A percentile compares a stretch with the other conserved stretches of the same genome.
Evolutionary conservation across 1,284 basidiomycete genomes (phyloP).

Genomic region (Vanrija humicola): DNA sequence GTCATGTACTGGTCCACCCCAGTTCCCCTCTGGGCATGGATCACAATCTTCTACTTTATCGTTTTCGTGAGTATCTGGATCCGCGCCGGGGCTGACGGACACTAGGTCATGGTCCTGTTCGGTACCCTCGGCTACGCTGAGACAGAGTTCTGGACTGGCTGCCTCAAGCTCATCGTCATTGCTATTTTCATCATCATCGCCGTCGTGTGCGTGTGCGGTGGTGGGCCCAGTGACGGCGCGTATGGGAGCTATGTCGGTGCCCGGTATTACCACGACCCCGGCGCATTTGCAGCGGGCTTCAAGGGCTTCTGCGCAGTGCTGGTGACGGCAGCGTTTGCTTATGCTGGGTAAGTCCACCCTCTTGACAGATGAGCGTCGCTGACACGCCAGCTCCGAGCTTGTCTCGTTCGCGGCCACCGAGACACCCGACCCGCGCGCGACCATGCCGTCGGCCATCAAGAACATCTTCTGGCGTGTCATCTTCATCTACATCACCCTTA

Average conservation of each 20-base stretch:
- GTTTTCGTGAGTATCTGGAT: constrained; percentile 21
- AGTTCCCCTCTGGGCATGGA: constrained; percentile 45
- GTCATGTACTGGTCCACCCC: constrained; percentile 42
- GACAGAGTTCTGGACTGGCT: constrained; percentile 48
- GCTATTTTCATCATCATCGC: constrained; percentile 46
- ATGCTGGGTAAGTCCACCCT: constrained; percentile 50
- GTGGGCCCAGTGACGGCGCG: constrained; percentile 35
- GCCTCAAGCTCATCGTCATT: constrained; percentile 47
- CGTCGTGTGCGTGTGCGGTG: constrained; percentile 40
- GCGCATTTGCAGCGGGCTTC: constrained; percentile 50
- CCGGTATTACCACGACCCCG: constrained; percentile 40
- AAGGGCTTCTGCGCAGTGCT: constrained; percentile 46
- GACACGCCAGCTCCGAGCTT: constrained; percentile 62
- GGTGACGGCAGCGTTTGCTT: constrained; percentile 71
- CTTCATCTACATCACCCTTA: constrained; percentile 52
- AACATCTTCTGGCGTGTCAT: constrained; percentile 54
- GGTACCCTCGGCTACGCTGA: constrained; percentile 45
- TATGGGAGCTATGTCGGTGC: constrained; percentile 36
- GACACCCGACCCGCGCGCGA: constrained; percentile 28
- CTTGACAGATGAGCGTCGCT: background rate
- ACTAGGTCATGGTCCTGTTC: constrained; percentile 19
- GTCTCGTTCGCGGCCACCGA: constrained; percentile 63
- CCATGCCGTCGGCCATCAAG: constrained; percentile 17
- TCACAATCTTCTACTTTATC: constrained; percentile 43
- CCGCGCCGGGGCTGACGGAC: background rate